Conservation (phyloP, 148 eudicot genomes). For the Fallopia convolvulus region DNA sequence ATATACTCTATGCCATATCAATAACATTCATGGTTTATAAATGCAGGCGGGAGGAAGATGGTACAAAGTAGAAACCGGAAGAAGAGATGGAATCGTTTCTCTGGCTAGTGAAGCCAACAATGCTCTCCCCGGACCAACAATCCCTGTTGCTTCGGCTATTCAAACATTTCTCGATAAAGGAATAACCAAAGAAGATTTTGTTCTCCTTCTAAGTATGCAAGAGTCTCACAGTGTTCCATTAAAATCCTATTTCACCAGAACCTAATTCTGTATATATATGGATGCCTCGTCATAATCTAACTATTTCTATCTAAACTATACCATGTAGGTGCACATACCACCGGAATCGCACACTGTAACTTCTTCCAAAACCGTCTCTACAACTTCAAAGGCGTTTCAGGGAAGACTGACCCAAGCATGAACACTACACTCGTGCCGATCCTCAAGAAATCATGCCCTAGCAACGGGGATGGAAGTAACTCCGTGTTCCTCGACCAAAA, state of each 20-base stretch:
- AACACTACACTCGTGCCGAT: neutral
- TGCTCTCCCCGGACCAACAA: constrained; percentile 36
- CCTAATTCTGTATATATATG: neutral
- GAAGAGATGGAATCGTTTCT: constrained; percentile 43
- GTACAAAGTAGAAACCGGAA: constrained; percentile 40
- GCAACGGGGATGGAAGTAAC: constrained; percentile 11
- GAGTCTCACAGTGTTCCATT: neutral
- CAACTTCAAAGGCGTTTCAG: constrained; percentile 3
- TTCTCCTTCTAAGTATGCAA: constrained; percentile 22
- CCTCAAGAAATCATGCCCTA: constrained; percentile 4
- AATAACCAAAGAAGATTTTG: constrained; percentile 27
- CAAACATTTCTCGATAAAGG: constrained; percentile 25
- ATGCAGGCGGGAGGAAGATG: constrained; percentile 36
- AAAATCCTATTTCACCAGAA: too few relatives aligned
- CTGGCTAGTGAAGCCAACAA: constrained; percentile 20
- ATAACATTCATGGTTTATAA: neutral
- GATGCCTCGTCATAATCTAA: neutral
- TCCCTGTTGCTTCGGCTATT: constrained; percentile 25
- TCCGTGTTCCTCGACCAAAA: constrained; percentile 37
- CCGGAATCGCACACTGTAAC: neutral
- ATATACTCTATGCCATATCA: neutral
- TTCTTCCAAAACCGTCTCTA: constrained; percentile 5
- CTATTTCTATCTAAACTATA: neutral
- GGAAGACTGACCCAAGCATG: constrained; percentile 4
- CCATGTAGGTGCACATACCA: constrained; percentile 1